phyloP scores from a whole-genome alignment of 495 filamentous ascomycete species.

The Daldinia childiae region DNA sequence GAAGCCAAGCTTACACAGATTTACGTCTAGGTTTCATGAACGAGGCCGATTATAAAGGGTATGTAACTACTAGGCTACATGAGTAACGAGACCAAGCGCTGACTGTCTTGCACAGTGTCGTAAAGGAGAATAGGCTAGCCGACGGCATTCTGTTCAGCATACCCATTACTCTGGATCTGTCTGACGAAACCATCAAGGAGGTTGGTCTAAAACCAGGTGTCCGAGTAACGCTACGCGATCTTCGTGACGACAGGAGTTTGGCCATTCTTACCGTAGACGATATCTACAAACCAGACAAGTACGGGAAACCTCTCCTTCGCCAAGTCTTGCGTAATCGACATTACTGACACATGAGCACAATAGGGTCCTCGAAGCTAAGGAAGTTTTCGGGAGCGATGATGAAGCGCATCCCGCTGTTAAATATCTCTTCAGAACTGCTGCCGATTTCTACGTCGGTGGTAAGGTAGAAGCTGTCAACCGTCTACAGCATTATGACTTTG shows the following conservation, averaged over 20 bases:
- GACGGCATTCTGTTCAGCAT: slow-evolving; percentile 96
- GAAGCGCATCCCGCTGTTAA: slow-evolving; percentile 91
- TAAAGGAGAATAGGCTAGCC: slow-evolving; percentile 82
- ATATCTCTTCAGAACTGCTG: slow-evolving; percentile 80
- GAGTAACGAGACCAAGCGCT: slow-evolving; percentile 13
- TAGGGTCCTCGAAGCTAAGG: slow-evolving; percentile 86
- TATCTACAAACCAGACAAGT: slow-evolving; percentile 97
- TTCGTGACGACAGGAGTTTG: slow-evolving; percentile 94
- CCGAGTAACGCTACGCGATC: slow-evolving; percentile 88
- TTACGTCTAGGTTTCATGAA: slow-evolving; percentile 84
- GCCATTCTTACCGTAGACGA: slow-evolving; percentile 97
- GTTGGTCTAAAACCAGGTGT: slow-evolving; percentile 77
- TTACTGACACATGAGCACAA: slow-evolving; percentile 52
- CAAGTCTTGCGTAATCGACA: slow-evolving; percentile 22
- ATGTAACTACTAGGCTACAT: slow-evolving; percentile 33
- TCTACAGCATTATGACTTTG: slow-evolving; percentile 98
- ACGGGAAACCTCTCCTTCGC: slow-evolving; percentile 50
- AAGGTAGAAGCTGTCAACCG: slow-evolving; percentile 94
- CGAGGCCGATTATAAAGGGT: slow-evolving; percentile 95
- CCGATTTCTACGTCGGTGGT: slow-evolving; percentile 93
- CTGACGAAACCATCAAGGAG: slow-evolving; percentile 74
- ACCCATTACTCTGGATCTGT: slow-evolving; percentile 92
- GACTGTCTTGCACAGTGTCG: slow-evolving; percentile 69
- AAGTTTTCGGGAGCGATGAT: slow-evolving; percentile 93
- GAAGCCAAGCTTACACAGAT: slow-evolving; percentile 32